phyloP scores from a whole-genome alignment of 1,284 basidiomycete genomes.

The Acaromyces ingoldii region DNA sequence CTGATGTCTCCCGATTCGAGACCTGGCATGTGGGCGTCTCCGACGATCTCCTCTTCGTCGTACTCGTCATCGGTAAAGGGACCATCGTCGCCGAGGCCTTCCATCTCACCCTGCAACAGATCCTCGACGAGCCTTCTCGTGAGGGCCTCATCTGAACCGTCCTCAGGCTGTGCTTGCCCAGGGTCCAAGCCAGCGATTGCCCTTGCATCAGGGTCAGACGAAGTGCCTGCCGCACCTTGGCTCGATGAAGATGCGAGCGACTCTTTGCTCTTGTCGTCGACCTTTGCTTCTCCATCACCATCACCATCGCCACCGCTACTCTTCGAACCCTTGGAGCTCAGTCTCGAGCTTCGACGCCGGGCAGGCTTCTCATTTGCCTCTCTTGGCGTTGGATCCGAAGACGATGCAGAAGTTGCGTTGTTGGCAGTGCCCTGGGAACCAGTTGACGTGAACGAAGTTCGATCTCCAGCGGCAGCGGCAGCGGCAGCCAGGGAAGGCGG shows the following conservation, averaged over 20 bases:
- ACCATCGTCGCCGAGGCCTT: constrained; percentile 26
- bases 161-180: not conserved
- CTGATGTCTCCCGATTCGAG: constrained; percentile 62
- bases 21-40: constrained; percentile 71
- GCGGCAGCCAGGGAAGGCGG: not conserved
- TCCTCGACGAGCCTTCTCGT: constrained; percentile 34
- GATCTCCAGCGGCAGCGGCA: not conserved
- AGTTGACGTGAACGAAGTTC: too few species aligned
- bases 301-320: constrained; percentile 39
- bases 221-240: not conserved
- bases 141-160: constrained; percentile 27
- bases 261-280: constrained; percentile 7
- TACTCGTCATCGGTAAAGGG: constrained; percentile 38
- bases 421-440: not conserved
- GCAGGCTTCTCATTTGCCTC: constrained; percentile 12
- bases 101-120: constrained; percentile 28
- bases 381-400: not conserved
- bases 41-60: constrained; percentile 50
- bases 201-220: not conserved
- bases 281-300: constrained; percentile 14
- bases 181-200: not conserved
- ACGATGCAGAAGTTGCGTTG: not conserved
- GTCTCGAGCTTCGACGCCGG: constrained; percentile 72
- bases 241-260: not conserved
- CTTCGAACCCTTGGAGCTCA: constrained; percentile 66